Base-by-base conservation (phyloP, 495 filamentous ascomycete species). In the Trichoderma orchidacearum region DNA sequence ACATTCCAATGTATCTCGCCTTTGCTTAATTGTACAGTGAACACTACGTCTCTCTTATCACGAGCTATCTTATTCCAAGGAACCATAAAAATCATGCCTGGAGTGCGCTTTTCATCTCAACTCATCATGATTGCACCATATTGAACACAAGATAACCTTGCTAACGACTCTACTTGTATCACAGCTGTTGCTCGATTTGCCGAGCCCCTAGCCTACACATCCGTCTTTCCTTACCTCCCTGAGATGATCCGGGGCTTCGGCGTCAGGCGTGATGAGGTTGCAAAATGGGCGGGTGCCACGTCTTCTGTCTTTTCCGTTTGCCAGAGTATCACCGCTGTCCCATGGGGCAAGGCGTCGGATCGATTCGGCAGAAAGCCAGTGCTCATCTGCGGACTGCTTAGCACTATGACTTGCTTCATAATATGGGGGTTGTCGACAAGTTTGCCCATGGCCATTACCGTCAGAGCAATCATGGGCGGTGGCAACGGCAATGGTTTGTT, bases 171-270 rank as follows among this genome's bases (percentile, higher is more conserved):
- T n/a, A n/a, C 9, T 7, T 27, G 21, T 12, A 48, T 3, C 6
- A 2, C 56, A 89, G 85, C 83, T 62, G 73, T 85, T 66, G 84
- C 80, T 59, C 82, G 92, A 61, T 91, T 97, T 63, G 88, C 90
- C 53, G 92, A 97, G 66, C 92, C 75, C 51, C 73, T 95, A 35
- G 85, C 89, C 25, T 72, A 90, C 60, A 95, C 90, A 5, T 90
- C 86, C 8, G 82, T 95, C 59, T 87, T 86, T 59, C 92, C 92
- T 15, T 97, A 97, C 66, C 77, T 97, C 34, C 88, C 87, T 25
- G 91, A 90, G 72, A 90, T 95, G 84, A 87, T 93, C 53, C 80
- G 85, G 60, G 82, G 77, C 69, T 85, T 95, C 58, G 82, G 83
- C 17, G 76, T 94, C n/a, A 75, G 82, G 25, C 75, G 81, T 58